These are phyloP conservation scores for Rosa persica DNA, from an alignment of 306 rosid genomes.

Conservation along the genomic window DNA sequence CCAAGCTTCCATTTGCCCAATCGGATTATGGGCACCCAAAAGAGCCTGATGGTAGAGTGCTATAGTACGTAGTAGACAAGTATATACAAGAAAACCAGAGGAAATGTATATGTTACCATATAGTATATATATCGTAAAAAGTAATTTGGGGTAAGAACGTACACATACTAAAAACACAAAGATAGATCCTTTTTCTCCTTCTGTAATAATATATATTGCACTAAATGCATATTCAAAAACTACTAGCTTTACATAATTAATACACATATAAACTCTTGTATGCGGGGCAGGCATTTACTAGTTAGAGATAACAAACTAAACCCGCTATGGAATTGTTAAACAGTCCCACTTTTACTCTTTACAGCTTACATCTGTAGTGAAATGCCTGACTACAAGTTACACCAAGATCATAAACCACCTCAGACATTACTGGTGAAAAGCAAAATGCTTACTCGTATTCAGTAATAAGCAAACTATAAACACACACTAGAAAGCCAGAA, in stretches of 20 bases:
- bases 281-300: not conserved
- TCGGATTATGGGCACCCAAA: slow-evolving; percentile 68
- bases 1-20: slow-evolving; percentile 98
- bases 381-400: not conserved
- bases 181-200: slow-evolving; percentile 21
- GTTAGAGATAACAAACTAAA: not conserved
- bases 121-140: slow-evolving; percentile 51
- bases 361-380: not conserved
- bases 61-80: slow-evolving; percentile 71
- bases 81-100: slow-evolving; percentile 60
- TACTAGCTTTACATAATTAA: not conserved
- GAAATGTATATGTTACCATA: slow-evolving; percentile 61
- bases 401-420: not conserved
- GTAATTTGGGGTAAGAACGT: slow-evolving; percentile 44
- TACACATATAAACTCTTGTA: not conserved
- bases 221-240: not conserved
- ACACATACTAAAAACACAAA: slow-evolving; percentile 33
- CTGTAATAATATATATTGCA: not conserved
- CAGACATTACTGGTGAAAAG: not conserved
- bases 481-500: not conserved
- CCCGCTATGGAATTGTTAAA: not conserved
- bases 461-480: not conserved
- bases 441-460: not conserved
- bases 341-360: not conserved
- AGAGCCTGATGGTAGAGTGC: slow-evolving; percentile 86